Conservation (phyloP, 805 yeast species). For the Nematodospora valgi region DNA sequence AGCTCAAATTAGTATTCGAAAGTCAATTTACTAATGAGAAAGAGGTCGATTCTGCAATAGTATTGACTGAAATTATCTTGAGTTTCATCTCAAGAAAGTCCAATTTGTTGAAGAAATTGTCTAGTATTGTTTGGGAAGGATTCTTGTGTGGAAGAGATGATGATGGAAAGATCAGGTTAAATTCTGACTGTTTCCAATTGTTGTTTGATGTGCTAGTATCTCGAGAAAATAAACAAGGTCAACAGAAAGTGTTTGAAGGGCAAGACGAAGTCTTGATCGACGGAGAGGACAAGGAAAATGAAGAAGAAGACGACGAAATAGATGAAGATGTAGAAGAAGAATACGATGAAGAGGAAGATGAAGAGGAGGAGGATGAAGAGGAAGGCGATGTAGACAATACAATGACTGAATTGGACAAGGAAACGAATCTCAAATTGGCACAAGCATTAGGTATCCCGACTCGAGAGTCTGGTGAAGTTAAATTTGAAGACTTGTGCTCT, state of each 20-base stretch:
- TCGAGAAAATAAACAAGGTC: constrained; percentile 81
- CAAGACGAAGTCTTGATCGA: constrained; percentile 34
- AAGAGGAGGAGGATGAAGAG: constrained; percentile 13
- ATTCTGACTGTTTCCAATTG: constrained; percentile 31
- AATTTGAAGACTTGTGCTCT: constrained; percentile 33
- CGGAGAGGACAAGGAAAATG: constrained; percentile 20
- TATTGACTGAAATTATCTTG: constrained; percentile 41
- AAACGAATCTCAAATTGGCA: constrained; percentile 63
- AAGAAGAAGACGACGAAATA: constrained; percentile 29
- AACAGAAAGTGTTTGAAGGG: constrained; percentile 66
- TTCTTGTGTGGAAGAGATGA: constrained; percentile 30
- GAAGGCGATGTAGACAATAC: constrained; percentile 13
- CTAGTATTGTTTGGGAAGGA: constrained; percentile 39
- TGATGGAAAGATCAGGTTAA: constrained; percentile 24
- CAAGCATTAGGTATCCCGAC: constrained; percentile 67
- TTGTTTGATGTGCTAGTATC: constrained; percentile 41
- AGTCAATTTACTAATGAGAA: constrained; percentile 27
- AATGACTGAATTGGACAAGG: constrained; percentile 26
- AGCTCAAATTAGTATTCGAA: constrained; percentile 60
- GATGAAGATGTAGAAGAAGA: constrained; percentile 23
- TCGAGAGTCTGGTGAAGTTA: constrained; percentile 40
- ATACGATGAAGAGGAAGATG: constrained; percentile 17
- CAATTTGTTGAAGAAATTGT: constrained; percentile 33
- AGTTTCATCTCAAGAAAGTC: constrained; percentile 44
- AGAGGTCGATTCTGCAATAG: constrained; percentile 24